Base-by-base conservation (phyloP, 176 grass and related monocot genomes). In the Cymbopogon citratus region DNA sequence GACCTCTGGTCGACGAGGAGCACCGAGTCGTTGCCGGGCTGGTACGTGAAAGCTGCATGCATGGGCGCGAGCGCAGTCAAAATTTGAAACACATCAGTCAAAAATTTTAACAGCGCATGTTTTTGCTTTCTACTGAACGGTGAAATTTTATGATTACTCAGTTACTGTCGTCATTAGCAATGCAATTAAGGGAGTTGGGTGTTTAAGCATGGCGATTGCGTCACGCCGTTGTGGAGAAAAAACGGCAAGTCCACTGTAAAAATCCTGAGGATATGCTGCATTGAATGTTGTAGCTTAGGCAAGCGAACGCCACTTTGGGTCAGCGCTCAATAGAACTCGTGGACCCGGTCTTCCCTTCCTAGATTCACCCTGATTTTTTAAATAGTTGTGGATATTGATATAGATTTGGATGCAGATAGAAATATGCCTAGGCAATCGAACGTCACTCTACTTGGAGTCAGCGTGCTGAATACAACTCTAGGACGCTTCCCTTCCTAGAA, bases 1-100 rank as follows among this genome's bases (percentile, higher is more conserved):
- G 90, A 41, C 3, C 72, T 85, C 48, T 40, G 56, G 64, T 99
- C 79, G 12, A 99, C 92, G 18, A 95, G 26, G 7, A 95, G 85
- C 78, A 99, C 96, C 26, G 90, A 88, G 92, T 99, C 92, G 28
- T 88, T 76, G 40, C 94, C 85, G 12, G 92, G 24, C 14, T 73
- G 79, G 85, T 99, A 95, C 12, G 73, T 66, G 85, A 95, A 99
- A 12, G 67, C 96, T 99, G 82, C 63, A 59, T 26, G 77, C 33
- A 36, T 35, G 24, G 1, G 28, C 29, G 1, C 33, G 63, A 2
- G 21, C 11, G n/a, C 46, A 65, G 40, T 57, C n/a, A 24, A 51
- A 33, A 87, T 1, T 16, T 16, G 27, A 14, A 40, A 5, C 1
- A 28, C 31, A n/a, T 1, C 26, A 3, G 29, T 59, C 19, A 70